Evolutionary conservation across 208 protist species (phyloP).

Genomic region (Kentomonas sorsogonicus): DNA sequence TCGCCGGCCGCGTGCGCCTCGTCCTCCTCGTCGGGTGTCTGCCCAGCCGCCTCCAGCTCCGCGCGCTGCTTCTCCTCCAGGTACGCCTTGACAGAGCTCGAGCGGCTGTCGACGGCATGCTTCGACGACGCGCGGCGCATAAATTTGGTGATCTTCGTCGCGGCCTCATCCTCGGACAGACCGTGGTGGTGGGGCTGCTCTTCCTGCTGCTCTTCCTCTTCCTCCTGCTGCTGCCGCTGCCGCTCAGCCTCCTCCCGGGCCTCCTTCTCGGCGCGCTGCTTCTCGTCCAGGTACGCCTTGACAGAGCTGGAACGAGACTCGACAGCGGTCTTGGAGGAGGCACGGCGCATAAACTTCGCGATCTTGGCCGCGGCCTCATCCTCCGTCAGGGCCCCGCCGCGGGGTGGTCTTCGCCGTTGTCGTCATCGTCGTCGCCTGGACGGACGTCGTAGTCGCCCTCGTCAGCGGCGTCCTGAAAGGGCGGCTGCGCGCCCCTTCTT

Average conservation of each 20-base stretch:
- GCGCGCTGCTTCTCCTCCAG: neutral
- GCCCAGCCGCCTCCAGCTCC: conserved; percentile 4
- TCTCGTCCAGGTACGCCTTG: conserved; percentile 5
- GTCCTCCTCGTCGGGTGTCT: neutral
- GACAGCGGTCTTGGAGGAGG: no score
- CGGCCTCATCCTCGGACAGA: conserved; percentile 1
- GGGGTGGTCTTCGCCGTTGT: neutral
- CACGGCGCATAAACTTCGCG: no score
- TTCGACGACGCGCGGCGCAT: no score
- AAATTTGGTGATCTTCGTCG: no score
- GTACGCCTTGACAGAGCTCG: conserved; percentile 9
- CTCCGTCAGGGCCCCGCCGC: conserved; percentile 9
- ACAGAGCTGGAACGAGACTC: no score
- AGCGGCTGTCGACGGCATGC: neutral
- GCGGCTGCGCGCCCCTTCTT: neutral
- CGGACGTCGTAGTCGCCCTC: neutral
- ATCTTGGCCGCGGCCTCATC: neutral
- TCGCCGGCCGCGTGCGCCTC: no score
- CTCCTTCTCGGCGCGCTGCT: conserved; percentile 6
- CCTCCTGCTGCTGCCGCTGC: conserved; percentile 1
- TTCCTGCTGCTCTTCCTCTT: conserved; percentile 12
- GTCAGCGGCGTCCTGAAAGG: neutral
- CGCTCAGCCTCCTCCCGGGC: conserved; percentile 7
- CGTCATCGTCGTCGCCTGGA: neutral
- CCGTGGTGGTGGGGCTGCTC: neutral